These are phyloP conservation scores for Suhomyces coccinellae DNA, from an alignment of 1,139 yeast species.

Conservation along the genomic window DNA sequence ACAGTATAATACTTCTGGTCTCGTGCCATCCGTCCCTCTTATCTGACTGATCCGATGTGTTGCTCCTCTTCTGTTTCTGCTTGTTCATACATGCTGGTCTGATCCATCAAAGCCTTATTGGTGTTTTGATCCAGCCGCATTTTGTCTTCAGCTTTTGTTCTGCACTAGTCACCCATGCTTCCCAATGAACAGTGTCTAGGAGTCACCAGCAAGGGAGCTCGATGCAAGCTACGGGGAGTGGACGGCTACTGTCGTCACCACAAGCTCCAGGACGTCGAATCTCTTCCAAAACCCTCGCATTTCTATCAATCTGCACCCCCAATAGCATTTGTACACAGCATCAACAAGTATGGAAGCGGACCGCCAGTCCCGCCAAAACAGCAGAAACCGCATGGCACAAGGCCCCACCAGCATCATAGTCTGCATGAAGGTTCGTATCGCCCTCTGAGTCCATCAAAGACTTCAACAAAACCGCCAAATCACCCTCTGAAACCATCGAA, in stretches of 20 bases:
- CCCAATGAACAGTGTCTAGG: slow-evolving; percentile 31
- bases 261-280: slow-evolving; percentile 11
- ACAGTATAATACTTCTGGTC: too few species aligned
- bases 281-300: background rate
- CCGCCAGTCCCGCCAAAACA: background rate
- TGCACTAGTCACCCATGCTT: slow-evolving; percentile 1
- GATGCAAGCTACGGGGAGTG: slow-evolving; percentile 28
- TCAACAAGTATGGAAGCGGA: background rate
- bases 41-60: background rate
- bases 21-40: too few species aligned
- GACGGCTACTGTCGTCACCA: slow-evolving; percentile 33
- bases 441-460: background rate
- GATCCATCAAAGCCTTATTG: too few species aligned
- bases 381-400: background rate
- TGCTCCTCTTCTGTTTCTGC: background rate
- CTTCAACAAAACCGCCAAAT: background rate
- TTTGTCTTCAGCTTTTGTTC: background rate
- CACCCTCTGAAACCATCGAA: background rate
- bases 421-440: background rate
- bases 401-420: background rate
- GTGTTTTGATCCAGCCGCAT: background rate
- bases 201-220: slow-evolving; percentile 30
- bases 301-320: background rate
- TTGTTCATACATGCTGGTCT: too few species aligned
- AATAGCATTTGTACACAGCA: background rate